Evolutionary conservation across 176 grass and related monocot genomes (phyloP).

Genomic region (Musa troglodytarum): DNA sequence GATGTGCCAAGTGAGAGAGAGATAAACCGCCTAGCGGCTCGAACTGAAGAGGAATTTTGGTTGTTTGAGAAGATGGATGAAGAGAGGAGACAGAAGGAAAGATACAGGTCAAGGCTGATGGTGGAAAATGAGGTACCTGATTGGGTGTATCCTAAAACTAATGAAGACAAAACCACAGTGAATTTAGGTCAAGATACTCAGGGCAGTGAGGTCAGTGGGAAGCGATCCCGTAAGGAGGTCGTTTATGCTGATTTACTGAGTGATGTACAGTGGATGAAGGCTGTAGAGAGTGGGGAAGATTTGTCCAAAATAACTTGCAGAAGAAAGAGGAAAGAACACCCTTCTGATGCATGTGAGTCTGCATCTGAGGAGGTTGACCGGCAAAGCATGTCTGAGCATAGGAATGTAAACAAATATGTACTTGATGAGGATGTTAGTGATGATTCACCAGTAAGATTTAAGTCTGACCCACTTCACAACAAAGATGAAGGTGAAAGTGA

Average conservation of each 20-base stretch:
- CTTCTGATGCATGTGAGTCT: constrained; percentile 33
- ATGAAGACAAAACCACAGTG: constrained; percentile 35
- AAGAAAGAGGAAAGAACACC: constrained; percentile 39
- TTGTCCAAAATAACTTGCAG: constrained; percentile 50
- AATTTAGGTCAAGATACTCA: constrained; percentile 25
- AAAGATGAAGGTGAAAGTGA: constrained; percentile 24
- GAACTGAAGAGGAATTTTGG: constrained; percentile 87
- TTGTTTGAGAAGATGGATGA: constrained; percentile 99
- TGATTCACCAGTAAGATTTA: background rate
- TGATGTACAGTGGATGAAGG: constrained; percentile 87
- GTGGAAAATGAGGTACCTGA: constrained; percentile 82
- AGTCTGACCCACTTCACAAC: background rate
- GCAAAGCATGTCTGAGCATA: constrained; percentile 28
- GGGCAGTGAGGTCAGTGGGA: constrained; percentile 37
- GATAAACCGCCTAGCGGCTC: constrained; percentile 90
- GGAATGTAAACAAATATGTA: constrained; percentile 20
- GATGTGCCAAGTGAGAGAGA: constrained; percentile 95
- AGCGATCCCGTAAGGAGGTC: constrained; percentile 85
- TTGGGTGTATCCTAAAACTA: constrained; percentile 58
- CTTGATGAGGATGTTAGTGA: constrained; percentile 33
- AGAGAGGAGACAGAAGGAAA: constrained; percentile 83
- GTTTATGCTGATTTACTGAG: constrained; percentile 74
- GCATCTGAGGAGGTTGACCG: constrained; percentile 21
- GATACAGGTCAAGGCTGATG: constrained; percentile 84
- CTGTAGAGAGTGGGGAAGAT: constrained; percentile 64